Base-by-base conservation (phyloP, 192 early-diverging fungal genomes). In the Rhizophagus clarus region DNA sequence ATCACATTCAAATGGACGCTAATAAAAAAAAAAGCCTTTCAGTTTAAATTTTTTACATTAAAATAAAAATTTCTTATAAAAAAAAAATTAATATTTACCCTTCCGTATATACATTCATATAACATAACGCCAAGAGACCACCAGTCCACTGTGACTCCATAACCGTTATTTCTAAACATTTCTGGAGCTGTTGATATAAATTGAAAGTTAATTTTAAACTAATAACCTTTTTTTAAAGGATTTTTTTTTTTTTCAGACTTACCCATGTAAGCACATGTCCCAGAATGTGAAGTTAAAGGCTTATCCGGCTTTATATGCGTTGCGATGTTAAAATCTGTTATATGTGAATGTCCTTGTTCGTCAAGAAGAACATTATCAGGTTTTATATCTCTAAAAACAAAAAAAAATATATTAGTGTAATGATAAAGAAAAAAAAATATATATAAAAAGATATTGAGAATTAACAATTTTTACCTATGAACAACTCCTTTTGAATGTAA, bases 301-400 rank as follows among this genome's bases (percentile, higher is more conserved):
- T 89, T 91, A 24, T 92, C 91, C 28, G 78, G 79, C 29, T 83
- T 87, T 60, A 86, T 82, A 47, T 92, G 88, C 17, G 93, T 94
- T 12, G 97, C 97, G 84, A 99, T 96, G 85, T 99, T 99, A 80
- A 99, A 99, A 83, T 99, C 97, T 37, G 95, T 96, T 83, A 99
- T 82, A 75, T 94, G 94, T 17, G 92, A 94, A 83, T 99, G 96
- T 15, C 97, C 97, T 26, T 84, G 81, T 56, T 89, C 87, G 82
- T 93, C 92, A 76, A 95, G 71, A 63, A 95, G 85, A 11, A 95
- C 89, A 82, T 99, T 98, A 80, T 98, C 95, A 0, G 97, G 97
- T 85, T 98, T 99, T 72, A 99, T 88, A 83, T 99, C 97, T 75
- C 90, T 88, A 56, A 20, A 56, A 20, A 56, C 20, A 3, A 56